Evolutionary conservation across 768 basidiomycete species (phyloP).

Genomic region (Termitomyces sp.): DNA sequence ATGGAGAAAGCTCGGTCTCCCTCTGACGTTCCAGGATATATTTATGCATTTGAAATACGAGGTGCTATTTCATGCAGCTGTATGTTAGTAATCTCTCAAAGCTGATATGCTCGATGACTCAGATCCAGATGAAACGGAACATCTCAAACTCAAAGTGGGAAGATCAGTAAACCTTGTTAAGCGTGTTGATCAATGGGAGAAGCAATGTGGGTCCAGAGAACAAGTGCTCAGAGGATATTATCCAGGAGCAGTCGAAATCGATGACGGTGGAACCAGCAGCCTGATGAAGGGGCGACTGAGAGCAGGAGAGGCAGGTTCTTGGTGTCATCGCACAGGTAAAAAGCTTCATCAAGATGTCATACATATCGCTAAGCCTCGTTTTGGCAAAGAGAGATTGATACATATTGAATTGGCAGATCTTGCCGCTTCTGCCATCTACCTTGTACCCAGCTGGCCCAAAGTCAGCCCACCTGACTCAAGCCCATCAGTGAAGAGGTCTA

Average conservation of each 20-base stretch:
- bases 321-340: conserved; percentile 61
- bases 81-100: background rate
- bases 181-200: conserved; percentile 74
- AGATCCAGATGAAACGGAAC: conserved; percentile 23
- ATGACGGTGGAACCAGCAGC: conserved; percentile 31
- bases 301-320: conserved; percentile 54
- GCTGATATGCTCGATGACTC: background rate
- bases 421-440: conserved; percentile 49
- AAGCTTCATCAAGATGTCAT: background rate
- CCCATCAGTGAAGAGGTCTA: conserved; percentile 15
- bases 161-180: conserved; percentile 68
- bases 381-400: conserved; percentile 54
- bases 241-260: conserved; percentile 47
- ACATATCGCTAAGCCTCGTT: background rate
- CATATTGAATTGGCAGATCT: conserved; percentile 79
- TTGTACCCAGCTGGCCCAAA: conserved; percentile 43
- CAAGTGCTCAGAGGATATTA: conserved; percentile 71
- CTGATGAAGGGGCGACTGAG: conserved; percentile 62
- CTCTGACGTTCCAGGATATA: conserved; percentile 67
- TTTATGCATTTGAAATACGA: conserved; percentile 78
- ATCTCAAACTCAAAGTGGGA: conserved; percentile 73
- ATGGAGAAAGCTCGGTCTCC: conserved; percentile 44
- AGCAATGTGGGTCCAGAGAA: conserved; percentile 74
- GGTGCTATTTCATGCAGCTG: conserved; percentile 31
- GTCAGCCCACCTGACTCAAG: conserved; percentile 17